phyloP scores from a whole-genome alignment of 2,329 filamentous ascomycete species.

The Zalaria obscura region DNA sequence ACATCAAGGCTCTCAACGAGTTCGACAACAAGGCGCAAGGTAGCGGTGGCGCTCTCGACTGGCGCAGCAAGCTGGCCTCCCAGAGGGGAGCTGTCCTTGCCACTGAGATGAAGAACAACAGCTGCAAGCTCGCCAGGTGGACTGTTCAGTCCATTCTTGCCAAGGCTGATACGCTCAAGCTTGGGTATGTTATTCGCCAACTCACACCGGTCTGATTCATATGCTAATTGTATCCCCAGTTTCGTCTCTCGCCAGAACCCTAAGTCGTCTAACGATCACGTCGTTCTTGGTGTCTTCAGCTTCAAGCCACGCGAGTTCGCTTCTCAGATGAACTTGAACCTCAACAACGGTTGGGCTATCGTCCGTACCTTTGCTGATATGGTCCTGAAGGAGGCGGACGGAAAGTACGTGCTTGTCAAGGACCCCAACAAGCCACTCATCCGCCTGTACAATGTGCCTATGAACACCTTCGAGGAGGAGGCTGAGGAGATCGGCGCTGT shows the following conservation, averaged over 20 bases:
- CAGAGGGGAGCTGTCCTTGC: slow-evolving; percentile 95
- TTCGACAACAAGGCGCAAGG: slow-evolving; percentile 97
- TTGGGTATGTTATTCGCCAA: slow-evolving; percentile 50
- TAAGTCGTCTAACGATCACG: slow-evolving; percentile 82
- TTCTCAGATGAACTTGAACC: slow-evolving; percentile 91
- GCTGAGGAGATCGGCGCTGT: slow-evolving; percentile 56
- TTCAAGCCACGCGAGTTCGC: slow-evolving; percentile 98
- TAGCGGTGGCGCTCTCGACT: slow-evolving; percentile 87
- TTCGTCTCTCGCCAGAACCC: slow-evolving; percentile 94
- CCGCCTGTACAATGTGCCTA: slow-evolving; percentile 80
- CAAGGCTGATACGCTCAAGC: slow-evolving; percentile 96
- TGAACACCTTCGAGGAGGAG: slow-evolving; percentile 80
- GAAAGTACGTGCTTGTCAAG: slow-evolving; percentile 67
- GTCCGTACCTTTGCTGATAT: slow-evolving; percentile 97
- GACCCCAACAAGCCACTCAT: slow-evolving; percentile 97
- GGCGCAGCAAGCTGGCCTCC: slow-evolving; percentile 84
- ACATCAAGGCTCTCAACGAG: slow-evolving; percentile 94
- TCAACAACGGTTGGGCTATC: slow-evolving; percentile 97
- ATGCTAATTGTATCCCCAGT: slow-evolving; percentile 29
- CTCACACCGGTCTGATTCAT: background rate
- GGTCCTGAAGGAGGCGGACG: slow-evolving; percentile 56
- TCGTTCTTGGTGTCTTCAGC: slow-evolving; percentile 86
- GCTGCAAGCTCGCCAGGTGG: slow-evolving; percentile 95
- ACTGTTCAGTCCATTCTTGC: slow-evolving; percentile 93
- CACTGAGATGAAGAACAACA: slow-evolving; percentile 99